Conservation (phyloP, 129 eudicot species). For the Logfia minima region DNA sequence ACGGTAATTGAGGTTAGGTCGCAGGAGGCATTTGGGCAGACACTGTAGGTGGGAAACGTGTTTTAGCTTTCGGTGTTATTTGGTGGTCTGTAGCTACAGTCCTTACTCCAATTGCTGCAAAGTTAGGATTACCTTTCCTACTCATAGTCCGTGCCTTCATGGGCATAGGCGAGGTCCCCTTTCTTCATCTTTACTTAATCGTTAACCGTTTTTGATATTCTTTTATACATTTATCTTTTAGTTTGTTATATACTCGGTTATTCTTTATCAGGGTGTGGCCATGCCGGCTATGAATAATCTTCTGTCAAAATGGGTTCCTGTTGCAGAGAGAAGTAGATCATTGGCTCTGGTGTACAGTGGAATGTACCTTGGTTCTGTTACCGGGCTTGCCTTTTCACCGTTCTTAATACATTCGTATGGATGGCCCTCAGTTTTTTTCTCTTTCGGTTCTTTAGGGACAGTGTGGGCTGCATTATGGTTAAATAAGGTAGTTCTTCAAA, state of each 20-base stretch:
- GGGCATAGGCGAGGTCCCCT: slow-evolving; percentile 91
- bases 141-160: slow-evolving; percentile 88
- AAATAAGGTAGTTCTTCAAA: slow-evolving; percentile 47
- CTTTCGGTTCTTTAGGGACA: slow-evolving; percentile 85
- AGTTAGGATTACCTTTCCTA: slow-evolving; percentile 81
- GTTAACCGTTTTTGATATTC: neutral
- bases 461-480: slow-evolving; percentile 81
- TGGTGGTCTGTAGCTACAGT: slow-evolving; percentile 96
- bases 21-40: slow-evolving; percentile 99
- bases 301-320: slow-evolving; percentile 87
- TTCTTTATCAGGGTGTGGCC: slow-evolving; percentile 72
- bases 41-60: slow-evolving; percentile 89
- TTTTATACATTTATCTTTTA: neutral
- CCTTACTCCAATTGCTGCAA: slow-evolving; percentile 92
- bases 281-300: slow-evolving; percentile 94
- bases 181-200: neutral
- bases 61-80: slow-evolving; percentile 81
- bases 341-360: slow-evolving; percentile 86
- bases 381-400: slow-evolving; percentile 87
- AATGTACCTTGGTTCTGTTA: slow-evolving; percentile 88
- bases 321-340: slow-evolving; percentile 86
- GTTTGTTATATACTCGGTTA: neutral
- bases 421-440: slow-evolving; percentile 90
- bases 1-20: slow-evolving; percentile 51
- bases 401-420: slow-evolving; percentile 69